Evolutionary conservation across 176 grass and related monocot species (phyloP).

Genomic region (Cenchrus purpureus): DNA sequence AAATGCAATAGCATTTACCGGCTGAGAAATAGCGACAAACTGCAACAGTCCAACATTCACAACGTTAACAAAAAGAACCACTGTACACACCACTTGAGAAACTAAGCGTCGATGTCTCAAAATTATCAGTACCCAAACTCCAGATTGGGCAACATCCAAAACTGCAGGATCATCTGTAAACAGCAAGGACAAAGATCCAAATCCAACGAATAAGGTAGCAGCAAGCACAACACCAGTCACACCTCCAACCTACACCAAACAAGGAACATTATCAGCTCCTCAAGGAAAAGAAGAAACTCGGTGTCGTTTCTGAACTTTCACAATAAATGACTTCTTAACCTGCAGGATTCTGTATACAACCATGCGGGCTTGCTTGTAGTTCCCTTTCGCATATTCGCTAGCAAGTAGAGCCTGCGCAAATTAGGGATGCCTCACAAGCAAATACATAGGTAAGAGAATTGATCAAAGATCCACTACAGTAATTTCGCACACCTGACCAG

Average conservation of each 20-base stretch:
- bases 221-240: conserved; percentile 67
- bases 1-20: conserved; percentile 85
- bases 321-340: conserved; percentile 40
- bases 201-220: conserved; percentile 69
- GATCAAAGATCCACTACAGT: not conserved
- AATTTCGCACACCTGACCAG: conserved; percentile 71
- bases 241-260: conserved; percentile 64
- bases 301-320: not conserved
- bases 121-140: conserved; percentile 74
- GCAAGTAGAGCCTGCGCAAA: conserved; percentile 73
- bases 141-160: conserved; percentile 67
- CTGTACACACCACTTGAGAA: conserved; percentile 12
- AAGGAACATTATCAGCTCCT: not conserved
- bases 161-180: conserved; percentile 76
- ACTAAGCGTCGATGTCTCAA: not conserved
- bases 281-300: not conserved
- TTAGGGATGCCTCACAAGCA: conserved; percentile 21
- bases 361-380: conserved; percentile 66
- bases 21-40: conserved; percentile 90
- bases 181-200: conserved; percentile 66
- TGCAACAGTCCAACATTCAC: conserved; percentile 46
- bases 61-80: not conserved
- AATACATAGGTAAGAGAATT: not conserved
- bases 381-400: conserved; percentile 72
- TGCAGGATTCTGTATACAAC: conserved; percentile 78